Evolutionary conservation across 2,329 filamentous ascomycete species (phyloP), one percentile per base, ranked within the genome.

Genomic region (Penicillium griseofulvum): DNA sequence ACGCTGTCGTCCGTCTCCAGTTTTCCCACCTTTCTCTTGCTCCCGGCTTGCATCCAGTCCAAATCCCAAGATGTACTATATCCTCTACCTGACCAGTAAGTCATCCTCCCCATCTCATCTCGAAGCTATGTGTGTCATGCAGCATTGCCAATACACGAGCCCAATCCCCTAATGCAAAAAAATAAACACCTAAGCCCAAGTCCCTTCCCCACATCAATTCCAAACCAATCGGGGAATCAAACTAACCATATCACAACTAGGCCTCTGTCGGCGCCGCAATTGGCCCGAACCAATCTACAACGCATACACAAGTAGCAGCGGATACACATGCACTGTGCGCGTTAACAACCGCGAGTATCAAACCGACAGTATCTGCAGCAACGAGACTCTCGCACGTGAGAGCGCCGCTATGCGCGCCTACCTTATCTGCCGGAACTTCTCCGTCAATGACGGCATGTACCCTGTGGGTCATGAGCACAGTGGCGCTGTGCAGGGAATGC

Each of bases 281-380:
- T 97, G 93, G 93, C 87, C 86, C 65, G 90, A 96, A 73, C 93
- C 93, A 68, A 82, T 85, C 72, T 97, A 96, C 81, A 88, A 94
- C 76, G 87, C 87, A 68, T 91, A 88, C 81, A 83, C 83, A 65
- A 87, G 86, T 68, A 78, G 81, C 62, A 84, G 80, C 66, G 92
- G 92, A 71, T 96, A 88, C 75, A 90, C 88, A 56, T 97, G 92
- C 79, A 87, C 91, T 55, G 93, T 96, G 54, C 84, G 94, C 61
- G 93, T 97, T 72, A 97, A 97, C 79, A 95, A 95, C 66, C 89
- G 93, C 70, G 91, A 96, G 79, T 97, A 97, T 78, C 90, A 92
- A 73, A 96, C 92, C 41, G 91, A 96, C 73, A 83, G 89, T 36
- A 84, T 87, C 61, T 96, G 94, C 77, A 86, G 89, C 71, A 89